A percentile compares a stretch with the other conserved stretches of the same genome.
Evolutionary conservation across 106 monocot genomes (phyloP).

Genomic region (Apostasia ramifera): DNA sequence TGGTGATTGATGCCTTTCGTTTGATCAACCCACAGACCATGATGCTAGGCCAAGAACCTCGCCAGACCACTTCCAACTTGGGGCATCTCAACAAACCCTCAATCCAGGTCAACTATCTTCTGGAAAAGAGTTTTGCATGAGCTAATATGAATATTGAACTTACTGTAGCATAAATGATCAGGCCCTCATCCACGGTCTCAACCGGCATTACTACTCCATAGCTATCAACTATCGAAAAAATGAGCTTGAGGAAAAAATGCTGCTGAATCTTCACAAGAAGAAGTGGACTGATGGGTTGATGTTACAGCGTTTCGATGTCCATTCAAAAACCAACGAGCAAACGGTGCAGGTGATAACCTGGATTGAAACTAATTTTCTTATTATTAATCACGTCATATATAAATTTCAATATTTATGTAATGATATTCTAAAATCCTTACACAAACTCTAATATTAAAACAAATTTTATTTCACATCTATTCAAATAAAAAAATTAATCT

Average conservation of each 20-base stretch:
- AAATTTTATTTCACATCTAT: too few relatives aligned
- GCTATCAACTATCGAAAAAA: constrained; percentile 75
- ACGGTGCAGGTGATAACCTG: constrained; percentile 52
- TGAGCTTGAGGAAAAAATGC: constrained; percentile 70
- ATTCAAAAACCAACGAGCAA: constrained; percentile 87
- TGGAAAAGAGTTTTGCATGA: too few relatives aligned
- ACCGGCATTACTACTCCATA: constrained; percentile 91
- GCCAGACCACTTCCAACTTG: constrained; percentile 89
- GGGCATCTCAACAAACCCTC: constrained; percentile 96
- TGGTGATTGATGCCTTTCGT: constrained; percentile 99
- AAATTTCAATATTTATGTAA: too few relatives aligned
- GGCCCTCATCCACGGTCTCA: constrained; percentile 91
- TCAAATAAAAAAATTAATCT: too few relatives aligned
- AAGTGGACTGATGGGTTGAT: constrained; percentile 94
- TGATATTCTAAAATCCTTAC: too few relatives aligned
- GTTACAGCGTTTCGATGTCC: constrained; percentile 55
- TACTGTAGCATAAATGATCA: constrained; percentile 8
- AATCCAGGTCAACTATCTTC: constrained; percentile 43
- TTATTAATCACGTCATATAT: too few relatives aligned
- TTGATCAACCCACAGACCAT: constrained; percentile 96
- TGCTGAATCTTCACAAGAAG: constrained; percentile 88
- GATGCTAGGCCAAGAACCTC: constrained; percentile 99
- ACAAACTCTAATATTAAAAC: too few relatives aligned
- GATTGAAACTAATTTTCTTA: not conserved
- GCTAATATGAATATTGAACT: not conserved